Conservation (phyloP, 371 early-diverging fungal genomes). For the Nematocida parisii region DNA sequence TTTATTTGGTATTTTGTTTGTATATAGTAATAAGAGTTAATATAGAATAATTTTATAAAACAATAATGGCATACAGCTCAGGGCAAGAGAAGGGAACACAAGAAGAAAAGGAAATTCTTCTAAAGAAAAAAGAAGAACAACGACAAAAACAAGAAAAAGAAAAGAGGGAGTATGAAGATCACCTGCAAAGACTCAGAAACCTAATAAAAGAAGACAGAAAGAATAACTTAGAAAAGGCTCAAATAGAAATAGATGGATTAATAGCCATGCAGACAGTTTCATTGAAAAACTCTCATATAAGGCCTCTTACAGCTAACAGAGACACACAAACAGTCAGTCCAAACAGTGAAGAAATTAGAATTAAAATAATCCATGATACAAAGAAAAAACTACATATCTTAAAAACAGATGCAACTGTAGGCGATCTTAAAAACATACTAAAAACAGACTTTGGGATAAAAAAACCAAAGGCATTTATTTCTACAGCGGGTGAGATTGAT, state of each 20-base stretch:
- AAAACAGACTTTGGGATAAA: conserved; percentile 26
- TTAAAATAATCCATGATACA: conserved; percentile 25
- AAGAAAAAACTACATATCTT: background rate
- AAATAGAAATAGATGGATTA: conserved; percentile 25
- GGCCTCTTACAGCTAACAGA: background rate
- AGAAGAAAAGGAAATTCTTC: background rate
- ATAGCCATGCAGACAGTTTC: conserved; percentile 1
- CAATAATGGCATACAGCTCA: background rate
- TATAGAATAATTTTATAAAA: conserved; percentile 7
- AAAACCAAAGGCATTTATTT: conserved; percentile 20
- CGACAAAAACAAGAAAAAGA: conserved; percentile 26
- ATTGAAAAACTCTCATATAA: background rate
- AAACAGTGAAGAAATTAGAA: conserved; percentile 3
- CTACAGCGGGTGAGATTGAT: conserved; percentile 21
- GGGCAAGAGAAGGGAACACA: background rate
- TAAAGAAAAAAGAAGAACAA: conserved; percentile 3
- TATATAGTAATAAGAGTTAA: no score
- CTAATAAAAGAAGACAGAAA: conserved; percentile 51
- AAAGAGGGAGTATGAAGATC: conserved; percentile 35
- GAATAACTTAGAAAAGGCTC: conserved; percentile 13
- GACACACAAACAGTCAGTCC: background rate
- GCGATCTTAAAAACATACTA: conserved; percentile 12
- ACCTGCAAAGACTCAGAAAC: conserved; percentile 36
- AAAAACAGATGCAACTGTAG: conserved; percentile 2
- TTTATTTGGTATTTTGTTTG: no score